Evolutionary conservation across 331 rosid genomes (phyloP).

Genomic region (Spiraea crenata): DNA sequence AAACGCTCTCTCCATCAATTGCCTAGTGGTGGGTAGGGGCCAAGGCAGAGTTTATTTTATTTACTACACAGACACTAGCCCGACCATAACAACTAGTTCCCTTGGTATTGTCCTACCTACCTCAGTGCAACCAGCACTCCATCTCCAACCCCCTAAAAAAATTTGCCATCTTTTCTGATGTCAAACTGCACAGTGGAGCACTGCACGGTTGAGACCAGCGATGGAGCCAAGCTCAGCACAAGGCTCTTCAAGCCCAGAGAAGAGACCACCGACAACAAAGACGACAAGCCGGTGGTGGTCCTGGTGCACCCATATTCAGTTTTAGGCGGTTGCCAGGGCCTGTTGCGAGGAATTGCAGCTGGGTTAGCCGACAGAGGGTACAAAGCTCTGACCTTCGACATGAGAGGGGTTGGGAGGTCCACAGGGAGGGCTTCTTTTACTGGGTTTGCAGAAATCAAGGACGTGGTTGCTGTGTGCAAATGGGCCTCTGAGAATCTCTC

Average conservation of each 20-base stretch:
- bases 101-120: conserved; percentile 9
- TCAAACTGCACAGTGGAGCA: conserved; percentile 50
- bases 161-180: conserved; percentile 28
- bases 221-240: conserved; percentile 68
- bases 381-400: conserved; percentile 69
- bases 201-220: conserved; percentile 55
- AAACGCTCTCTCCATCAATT: not conserved
- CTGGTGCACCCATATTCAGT: conserved; percentile 86
- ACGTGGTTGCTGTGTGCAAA: conserved; percentile 65
- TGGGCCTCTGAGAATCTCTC: conserved; percentile 48
- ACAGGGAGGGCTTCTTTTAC: conserved; percentile 76
- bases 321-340: conserved; percentile 83
- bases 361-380: conserved; percentile 64
- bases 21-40: not conserved
- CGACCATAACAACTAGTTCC: not conserved
- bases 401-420: conserved; percentile 86
- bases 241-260: conserved; percentile 57
- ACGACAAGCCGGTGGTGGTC: conserved; percentile 44
- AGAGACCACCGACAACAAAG: conserved; percentile 25
- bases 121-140: not conserved
- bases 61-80: not conserved
- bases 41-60: not conserved
- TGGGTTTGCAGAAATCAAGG: conserved; percentile 81
- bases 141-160: not conserved
- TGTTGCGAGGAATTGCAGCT: conserved; percentile 70